Conservation (phyloP, 441 rosid genomes). For the Adansonia rubrostipa region DNA sequence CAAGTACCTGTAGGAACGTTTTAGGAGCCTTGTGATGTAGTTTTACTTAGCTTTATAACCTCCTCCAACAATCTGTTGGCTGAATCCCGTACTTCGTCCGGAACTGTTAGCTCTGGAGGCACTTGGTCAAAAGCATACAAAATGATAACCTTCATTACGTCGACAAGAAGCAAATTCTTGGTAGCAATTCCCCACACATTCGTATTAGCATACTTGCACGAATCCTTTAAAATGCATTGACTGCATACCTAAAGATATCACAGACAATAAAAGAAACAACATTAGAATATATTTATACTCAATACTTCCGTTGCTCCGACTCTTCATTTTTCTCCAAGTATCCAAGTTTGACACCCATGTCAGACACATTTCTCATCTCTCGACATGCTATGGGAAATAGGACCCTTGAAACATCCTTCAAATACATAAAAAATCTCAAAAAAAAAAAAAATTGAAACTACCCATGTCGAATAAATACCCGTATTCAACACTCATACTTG, state of each 20-base stretch:
- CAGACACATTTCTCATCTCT: too few species aligned
- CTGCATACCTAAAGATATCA: conserved; percentile 60
- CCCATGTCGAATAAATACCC: too few species aligned
- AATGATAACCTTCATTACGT: conserved; percentile 60
- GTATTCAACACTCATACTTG: too few species aligned
- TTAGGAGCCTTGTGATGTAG: conserved; percentile 17
- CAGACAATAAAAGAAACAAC: not conserved
- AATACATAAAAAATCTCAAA: too few species aligned
- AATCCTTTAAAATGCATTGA: conserved; percentile 57
- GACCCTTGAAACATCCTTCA: too few species aligned
- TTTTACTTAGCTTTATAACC: conserved; percentile 52
- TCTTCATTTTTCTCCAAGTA: too few species aligned
- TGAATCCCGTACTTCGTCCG: conserved; percentile 58
- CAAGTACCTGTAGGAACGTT: conserved; percentile 1
- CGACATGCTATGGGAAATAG: too few species aligned
- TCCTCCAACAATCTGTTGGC: conserved; percentile 54
- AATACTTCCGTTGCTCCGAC: not conserved
- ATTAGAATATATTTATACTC: not conserved
- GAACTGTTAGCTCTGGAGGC: conserved; percentile 50
- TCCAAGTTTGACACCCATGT: too few species aligned
- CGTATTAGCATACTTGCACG: conserved; percentile 69
- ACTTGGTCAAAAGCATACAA: conserved; percentile 56
- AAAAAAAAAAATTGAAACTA: too few species aligned
- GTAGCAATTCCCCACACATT: conserved; percentile 44
- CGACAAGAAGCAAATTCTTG: conserved; percentile 50